Evolutionary conservation across 441 rosid species (phyloP).

Genomic region (Adansonia grandidieri): DNA sequence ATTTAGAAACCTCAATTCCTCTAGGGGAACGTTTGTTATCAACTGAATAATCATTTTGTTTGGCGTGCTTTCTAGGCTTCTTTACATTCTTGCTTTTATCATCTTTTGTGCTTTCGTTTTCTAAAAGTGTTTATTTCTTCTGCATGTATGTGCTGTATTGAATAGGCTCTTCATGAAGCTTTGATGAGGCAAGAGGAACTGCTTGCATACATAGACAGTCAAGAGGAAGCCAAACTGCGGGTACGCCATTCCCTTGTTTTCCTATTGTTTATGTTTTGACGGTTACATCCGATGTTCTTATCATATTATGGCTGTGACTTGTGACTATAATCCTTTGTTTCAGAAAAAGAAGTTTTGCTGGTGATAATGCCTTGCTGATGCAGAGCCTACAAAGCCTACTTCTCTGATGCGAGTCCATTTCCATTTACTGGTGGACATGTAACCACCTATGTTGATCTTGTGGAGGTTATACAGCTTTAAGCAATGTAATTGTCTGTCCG

Average conservation of each 20-base stretch:
- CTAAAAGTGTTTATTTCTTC: neutral
- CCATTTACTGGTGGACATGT: neutral
- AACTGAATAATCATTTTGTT: neutral
- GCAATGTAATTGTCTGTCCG: conserved; percentile 26
- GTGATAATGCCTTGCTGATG: conserved; percentile 37
- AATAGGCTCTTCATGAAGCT: conserved; percentile 85
- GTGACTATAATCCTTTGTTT: neutral
- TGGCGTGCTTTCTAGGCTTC: neutral
- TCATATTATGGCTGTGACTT: neutral
- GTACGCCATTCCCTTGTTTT: conserved; percentile 42
- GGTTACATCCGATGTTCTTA: neutral
- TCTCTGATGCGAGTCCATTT: neutral
- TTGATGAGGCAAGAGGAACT: conserved; percentile 93
- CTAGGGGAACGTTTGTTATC: neutral
- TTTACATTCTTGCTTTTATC: neutral
- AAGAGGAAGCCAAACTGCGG: conserved; percentile 70
- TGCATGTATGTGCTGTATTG: neutral
- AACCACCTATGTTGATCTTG: conserved; percentile 13
- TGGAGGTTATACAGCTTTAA: conserved; percentile 12
- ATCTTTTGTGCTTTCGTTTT: neutral
- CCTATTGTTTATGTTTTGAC: neutral
- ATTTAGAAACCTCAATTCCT: neutral
- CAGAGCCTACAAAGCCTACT: conserved; percentile 13
- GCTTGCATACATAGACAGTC: conserved; percentile 85
- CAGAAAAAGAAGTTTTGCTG: conserved; percentile 80